Evolutionary conservation across 768 basidiomycete genomes (phyloP).

Genomic region (Tylopilus subfusipes): DNA sequence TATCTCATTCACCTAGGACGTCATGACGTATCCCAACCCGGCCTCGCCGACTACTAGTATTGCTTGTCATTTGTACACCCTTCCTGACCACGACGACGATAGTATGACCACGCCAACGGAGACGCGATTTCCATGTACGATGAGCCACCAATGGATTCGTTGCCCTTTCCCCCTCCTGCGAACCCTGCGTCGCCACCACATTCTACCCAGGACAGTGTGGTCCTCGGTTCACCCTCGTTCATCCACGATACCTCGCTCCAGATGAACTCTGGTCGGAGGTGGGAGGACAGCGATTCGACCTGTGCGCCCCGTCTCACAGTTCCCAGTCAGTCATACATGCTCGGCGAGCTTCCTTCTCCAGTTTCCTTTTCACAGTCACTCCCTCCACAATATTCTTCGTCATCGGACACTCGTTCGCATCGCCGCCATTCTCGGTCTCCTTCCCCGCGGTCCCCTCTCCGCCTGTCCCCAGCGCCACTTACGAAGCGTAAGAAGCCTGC

Average conservation of each 20-base stretch:
- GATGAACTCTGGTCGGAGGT: slow-evolving; percentile 5
- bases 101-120: slow-evolving; percentile 3
- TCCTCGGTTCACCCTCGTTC: slow-evolving; percentile 14
- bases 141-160: slow-evolving; percentile 31
- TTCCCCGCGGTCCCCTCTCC: too few species aligned
- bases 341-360: slow-evolving; percentile 14
- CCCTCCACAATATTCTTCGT: slow-evolving; percentile 8
- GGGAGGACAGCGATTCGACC: slow-evolving; percentile 19
- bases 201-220: slow-evolving; percentile 17
- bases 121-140: slow-evolving; percentile 1
- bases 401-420: slow-evolving; percentile 20
- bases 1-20: slow-evolving; percentile 16
- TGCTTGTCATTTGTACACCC: slow-evolving; percentile 16
- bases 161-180: slow-evolving; percentile 30
- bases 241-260: slow-evolving; percentile 9
- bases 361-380: slow-evolving; percentile 10
- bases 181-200: slow-evolving; percentile 19
- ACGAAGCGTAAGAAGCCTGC: slow-evolving; percentile 51
- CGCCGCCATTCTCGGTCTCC: slow-evolving; percentile 26
- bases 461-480: slow-evolving; percentile 24
- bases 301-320: slow-evolving; percentile 1
- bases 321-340: slow-evolving; percentile 19
- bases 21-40: slow-evolving; percentile 6
- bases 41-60: slow-evolving; percentile 9
- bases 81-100: slow-evolving; percentile 15